phyloP scores from a whole-genome alignment of 2,329 filamentous ascomycete species.

The Gremmenia infestans region DNA sequence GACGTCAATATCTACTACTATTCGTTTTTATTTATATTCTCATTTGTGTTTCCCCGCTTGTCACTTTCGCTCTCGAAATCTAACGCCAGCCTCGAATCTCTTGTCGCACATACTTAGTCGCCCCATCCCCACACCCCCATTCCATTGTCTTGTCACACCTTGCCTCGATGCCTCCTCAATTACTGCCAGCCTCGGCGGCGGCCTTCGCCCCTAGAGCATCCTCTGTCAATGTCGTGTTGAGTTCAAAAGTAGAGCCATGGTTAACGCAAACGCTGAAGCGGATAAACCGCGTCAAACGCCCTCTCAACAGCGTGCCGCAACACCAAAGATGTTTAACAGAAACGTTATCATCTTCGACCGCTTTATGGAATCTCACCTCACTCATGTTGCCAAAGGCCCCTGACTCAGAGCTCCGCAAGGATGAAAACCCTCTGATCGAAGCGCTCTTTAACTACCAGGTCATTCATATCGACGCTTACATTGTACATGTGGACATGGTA shows the following conservation, averaged over 20 bases:
- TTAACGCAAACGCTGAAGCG: slow-evolving; percentile 94
- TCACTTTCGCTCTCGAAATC: slow-evolving; percentile 13
- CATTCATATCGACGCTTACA: slow-evolving; percentile 91
- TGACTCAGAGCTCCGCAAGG: slow-evolving; percentile 75
- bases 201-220: slow-evolving; percentile 89
- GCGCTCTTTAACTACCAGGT: slow-evolving; percentile 90
- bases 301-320: slow-evolving; percentile 93
- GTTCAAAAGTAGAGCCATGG: slow-evolving; percentile 91
- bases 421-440: slow-evolving; percentile 77
- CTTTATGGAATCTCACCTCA: slow-evolving; percentile 91
- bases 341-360: slow-evolving; percentile 80
- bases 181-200: slow-evolving; percentile 90
- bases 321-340: slow-evolving; percentile 95
- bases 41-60: slow-evolving; percentile 23
- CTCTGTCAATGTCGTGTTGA: slow-evolving; percentile 90
- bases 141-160: not conserved
- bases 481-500: slow-evolving; percentile 99
- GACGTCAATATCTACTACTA: slow-evolving; percentile 43
- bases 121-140: slow-evolving; percentile 2
- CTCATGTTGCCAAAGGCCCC: slow-evolving; percentile 89
- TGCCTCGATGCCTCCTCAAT: slow-evolving; percentile 73
- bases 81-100: slow-evolving; percentile 12
- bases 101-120: slow-evolving; percentile 14
- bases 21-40: slow-evolving; percentile 33
- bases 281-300: slow-evolving; percentile 93